Conservation (phyloP, 202 grass and related monocot species). For the Bolboschoenoplectus hybrid region DNA sequence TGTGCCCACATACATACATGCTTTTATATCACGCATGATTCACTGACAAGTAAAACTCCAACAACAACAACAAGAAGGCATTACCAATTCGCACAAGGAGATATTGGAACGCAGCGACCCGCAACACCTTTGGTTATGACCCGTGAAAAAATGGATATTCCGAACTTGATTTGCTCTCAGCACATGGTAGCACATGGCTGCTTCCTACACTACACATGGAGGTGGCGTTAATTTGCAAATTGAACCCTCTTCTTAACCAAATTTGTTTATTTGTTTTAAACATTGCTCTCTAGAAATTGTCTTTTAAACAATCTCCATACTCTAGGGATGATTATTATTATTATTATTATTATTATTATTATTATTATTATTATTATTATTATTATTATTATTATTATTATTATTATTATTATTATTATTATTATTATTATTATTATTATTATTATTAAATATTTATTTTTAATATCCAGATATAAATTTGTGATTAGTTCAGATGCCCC, state of each 20-base stretch:
- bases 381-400: not conserved
- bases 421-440: not conserved
- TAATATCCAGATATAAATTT: not conserved
- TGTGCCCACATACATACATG: too few species aligned
- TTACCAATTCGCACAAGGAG: too few species aligned
- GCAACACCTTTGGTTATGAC: too few species aligned
- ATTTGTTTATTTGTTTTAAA: not conserved
- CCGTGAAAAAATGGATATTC: too few species aligned
- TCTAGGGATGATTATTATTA: too few species aligned
- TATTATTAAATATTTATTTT: not conserved
- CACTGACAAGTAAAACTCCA: too few species aligned
- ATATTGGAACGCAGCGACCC: too few species aligned
- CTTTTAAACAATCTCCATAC: too few species aligned
- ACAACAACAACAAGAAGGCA: too few species aligned
- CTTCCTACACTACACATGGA: slow-evolving; percentile 11
- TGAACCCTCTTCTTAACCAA: not conserved
- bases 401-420: not conserved
- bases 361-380: not conserved
- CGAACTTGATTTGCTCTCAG: too few species aligned
- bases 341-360: too few species aligned
- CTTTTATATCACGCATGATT: too few species aligned
- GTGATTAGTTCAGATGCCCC: not conserved
- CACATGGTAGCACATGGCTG: slow-evolving; percentile 26
- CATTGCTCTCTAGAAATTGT: not conserved
- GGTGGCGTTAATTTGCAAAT: not conserved